Percentiles rank a stretch among this genome's conserved stretches.
Evolutionary conservation across 176 grass and related monocot genomes (phyloP).

Genomic region (Cocos nucifera): DNA sequence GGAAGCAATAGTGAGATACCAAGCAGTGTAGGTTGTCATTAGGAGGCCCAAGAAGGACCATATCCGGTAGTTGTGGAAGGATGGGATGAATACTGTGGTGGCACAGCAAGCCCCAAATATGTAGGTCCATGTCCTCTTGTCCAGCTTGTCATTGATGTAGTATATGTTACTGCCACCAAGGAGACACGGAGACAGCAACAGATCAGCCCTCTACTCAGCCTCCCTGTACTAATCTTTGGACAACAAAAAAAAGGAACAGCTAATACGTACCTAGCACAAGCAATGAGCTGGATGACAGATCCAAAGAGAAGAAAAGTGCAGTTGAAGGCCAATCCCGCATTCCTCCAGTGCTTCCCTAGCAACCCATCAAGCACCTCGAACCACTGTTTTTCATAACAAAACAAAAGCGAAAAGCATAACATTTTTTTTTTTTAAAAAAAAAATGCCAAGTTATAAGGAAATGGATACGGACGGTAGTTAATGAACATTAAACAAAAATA

Average conservation of each 20-base stretch:
- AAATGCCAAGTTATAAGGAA: not conserved
- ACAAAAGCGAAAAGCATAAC: constrained; percentile 8
- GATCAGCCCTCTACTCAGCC: no score
- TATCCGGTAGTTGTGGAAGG: constrained; percentile 47
- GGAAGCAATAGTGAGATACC: constrained; percentile 36
- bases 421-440: not conserved
- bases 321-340: constrained; percentile 34
- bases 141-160: constrained; percentile 41
- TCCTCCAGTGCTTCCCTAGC: constrained; percentile 38
- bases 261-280: constrained; percentile 41
- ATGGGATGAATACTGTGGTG: constrained; percentile 45
- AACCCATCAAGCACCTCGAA: constrained; percentile 48
- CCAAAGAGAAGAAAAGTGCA: constrained; percentile 45
- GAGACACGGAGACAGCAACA: not conserved
- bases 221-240: no score
- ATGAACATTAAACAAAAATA: no score
- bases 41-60: constrained; percentile 39
- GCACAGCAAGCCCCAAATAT: constrained; percentile 46
- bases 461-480: not conserved
- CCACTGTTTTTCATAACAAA: constrained; percentile 20
- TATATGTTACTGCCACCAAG: constrained; percentile 37
- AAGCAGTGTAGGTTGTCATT: constrained; percentile 46
- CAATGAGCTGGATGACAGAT: constrained; percentile 45
- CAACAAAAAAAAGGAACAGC: no score
- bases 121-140: constrained; percentile 48